A percentile compares a stretch with the other conserved stretches of the same genome.
Evolutionary conservation across 139 green algal genomes (phyloP).

Genomic region (Chlamydomonas sp.): DNA sequence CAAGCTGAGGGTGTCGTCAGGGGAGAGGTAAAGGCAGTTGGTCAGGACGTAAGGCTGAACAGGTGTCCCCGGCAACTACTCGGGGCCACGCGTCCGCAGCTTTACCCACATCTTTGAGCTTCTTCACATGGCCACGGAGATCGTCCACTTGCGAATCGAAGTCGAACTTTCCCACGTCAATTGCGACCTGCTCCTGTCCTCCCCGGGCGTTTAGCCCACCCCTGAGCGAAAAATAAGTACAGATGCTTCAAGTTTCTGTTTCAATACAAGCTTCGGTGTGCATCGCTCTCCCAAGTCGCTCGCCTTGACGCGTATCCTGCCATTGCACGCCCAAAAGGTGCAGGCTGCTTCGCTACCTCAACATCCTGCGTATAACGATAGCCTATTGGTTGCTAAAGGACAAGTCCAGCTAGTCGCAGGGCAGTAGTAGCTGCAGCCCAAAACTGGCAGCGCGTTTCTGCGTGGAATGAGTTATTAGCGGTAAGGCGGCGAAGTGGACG

Average conservation of each 20-base stretch:
- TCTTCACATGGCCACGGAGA: slow-evolving; percentile 28
- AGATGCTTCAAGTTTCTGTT: background rate
- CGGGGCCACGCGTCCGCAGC: background rate
- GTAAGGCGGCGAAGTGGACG: no score
- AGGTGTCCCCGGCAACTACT: background rate
- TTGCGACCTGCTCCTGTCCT: slow-evolving; percentile 41
- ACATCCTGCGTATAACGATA: no score
- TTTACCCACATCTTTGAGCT: slow-evolving; percentile 38
- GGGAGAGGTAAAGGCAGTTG: background rate
- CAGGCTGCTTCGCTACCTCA: no score
- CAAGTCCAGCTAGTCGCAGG: no score
- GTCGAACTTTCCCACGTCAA: slow-evolving; percentile 51
- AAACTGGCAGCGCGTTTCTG: no score
- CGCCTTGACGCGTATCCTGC: slow-evolving; percentile 16
- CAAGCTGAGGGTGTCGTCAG: slow-evolving; percentile 11
- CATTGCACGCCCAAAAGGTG: background rate
- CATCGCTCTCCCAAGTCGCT: background rate
- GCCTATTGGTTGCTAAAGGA: no score
- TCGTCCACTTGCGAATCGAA: slow-evolving; percentile 48
- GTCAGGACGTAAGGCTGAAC: background rate
- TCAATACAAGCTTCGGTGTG: background rate
- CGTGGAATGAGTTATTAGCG: no score
- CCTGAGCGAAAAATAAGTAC: background rate
- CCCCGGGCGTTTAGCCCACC: slow-evolving; percentile 26
- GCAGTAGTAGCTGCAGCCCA: no score